Base-by-base conservation (phyloP, 306 rosid genomes). In the Dryas alaskensis region DNA sequence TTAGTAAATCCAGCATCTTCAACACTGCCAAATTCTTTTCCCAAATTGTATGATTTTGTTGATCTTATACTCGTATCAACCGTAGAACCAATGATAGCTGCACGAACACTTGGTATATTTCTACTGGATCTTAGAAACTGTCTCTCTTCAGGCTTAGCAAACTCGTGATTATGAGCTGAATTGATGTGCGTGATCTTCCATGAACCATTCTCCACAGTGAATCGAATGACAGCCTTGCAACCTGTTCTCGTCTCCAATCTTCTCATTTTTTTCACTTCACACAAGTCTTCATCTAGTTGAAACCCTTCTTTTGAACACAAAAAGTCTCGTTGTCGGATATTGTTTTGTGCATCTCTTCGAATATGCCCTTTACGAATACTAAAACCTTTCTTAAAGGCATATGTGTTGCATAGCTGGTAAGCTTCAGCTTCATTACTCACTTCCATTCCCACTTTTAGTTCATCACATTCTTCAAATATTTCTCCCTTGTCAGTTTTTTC, bases 81-180 rank as follows among this genome's bases (percentile, higher is more conserved):
- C 58, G n/a, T 64, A 43, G 27, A 64, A 6, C 52, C 69, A 43
- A 44, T 51, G 14, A 64, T 8, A 64, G 52, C 46, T 43, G 69
- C 69, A n/a, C 69, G 69, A 43, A 64, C 69, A 44, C 52, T 64
- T 17, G 69, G 69, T 64, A 64, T 64, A 64, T 44, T 64, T 19
- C 69, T 10, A 17, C 69, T 51, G 0, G 69, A 64, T 17, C 69
- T 44, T 6, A 64, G 51, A 44, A 40, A 67, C 6, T 67, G 42
- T 49, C 53, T 52, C 7, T 67, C 72, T 31, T 48, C 72, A 25
- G 55, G 45, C 19, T 16, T 67, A 11, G 72, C 57, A 6, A 67
- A 50, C 46, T 67, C 72, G 4, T 67, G 72, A 49, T 67, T 67
- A 48, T 48, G 72, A 22, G n/a, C 19, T 6, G 72, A 44, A 25